Evolutionary conservation across 768 basidiomycete species (phyloP).

Genomic region (Trametes cinnabarina): DNA sequence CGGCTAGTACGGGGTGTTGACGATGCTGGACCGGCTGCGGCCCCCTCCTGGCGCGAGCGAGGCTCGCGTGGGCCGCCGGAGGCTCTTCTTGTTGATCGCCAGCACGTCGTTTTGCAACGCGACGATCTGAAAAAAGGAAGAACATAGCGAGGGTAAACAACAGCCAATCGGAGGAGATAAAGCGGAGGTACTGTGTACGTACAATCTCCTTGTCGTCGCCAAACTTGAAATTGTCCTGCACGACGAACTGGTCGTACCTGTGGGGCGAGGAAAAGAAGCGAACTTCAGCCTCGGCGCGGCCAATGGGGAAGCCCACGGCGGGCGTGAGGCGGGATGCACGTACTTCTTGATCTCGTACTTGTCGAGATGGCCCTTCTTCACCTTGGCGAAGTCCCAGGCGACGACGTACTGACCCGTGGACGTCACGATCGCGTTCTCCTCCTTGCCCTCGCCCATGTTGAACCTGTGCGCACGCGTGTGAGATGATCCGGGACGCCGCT

Average conservation of each 20-base stretch:
- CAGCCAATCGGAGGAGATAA: not conserved
- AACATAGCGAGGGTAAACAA: constrained; percentile 7
- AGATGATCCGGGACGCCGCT: not conserved
- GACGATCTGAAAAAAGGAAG: constrained; percentile 62
- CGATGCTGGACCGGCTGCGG: constrained; percentile 60
- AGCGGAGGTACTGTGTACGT: constrained; percentile 30
- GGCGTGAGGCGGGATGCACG: constrained; percentile 12
- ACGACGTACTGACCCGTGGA: constrained; percentile 90
- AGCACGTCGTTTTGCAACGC: constrained; percentile 93
- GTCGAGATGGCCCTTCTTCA: constrained; percentile 88
- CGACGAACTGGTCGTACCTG: constrained; percentile 86
- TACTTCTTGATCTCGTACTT: constrained; percentile 93
- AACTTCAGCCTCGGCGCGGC: constrained; percentile 3
- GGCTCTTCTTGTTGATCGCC: constrained; percentile 89
- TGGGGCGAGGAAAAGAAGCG: not conserved
- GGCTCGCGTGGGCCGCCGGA: constrained; percentile 77
- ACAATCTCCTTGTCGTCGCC: constrained; percentile 97
- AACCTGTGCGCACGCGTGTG: constrained; percentile 54
- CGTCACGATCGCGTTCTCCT: constrained; percentile 94
- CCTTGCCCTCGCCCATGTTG: constrained; percentile 83
- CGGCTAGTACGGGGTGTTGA: constrained; percentile 43
- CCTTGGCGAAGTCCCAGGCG: constrained; percentile 96
- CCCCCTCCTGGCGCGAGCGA: constrained; percentile 58
- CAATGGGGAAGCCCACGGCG: not conserved
- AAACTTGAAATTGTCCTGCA: constrained; percentile 97